Evolutionary conservation across 2,329 filamentous ascomycete species (phyloP).

Genomic region (Colletotrichum karsti): DNA sequence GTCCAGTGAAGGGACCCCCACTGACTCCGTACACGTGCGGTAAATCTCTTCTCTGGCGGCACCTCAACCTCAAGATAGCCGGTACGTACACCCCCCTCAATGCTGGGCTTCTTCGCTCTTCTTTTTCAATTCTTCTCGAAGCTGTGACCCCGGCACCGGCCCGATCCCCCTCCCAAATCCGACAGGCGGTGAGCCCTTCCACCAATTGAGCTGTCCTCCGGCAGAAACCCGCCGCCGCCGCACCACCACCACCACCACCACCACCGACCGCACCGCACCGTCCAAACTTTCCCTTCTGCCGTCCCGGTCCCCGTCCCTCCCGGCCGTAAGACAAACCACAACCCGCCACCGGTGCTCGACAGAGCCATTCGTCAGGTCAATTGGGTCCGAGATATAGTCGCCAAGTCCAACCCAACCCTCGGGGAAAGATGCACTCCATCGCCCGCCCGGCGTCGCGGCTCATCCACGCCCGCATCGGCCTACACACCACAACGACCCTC

Average conservation of each 20-base stretch:
- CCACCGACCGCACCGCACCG: background rate
- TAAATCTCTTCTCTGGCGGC: conserved; percentile 5
- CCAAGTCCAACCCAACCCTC: too few relatives aligned
- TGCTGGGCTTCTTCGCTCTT: conserved; percentile 2
- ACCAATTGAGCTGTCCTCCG: conserved; percentile 5
- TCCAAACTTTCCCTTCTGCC: background rate
- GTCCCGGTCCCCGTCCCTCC: conserved; percentile 9
- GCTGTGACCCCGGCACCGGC: conserved; percentile 8
- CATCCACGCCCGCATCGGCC: conserved; percentile 18
- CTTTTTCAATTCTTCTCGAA: background rate
- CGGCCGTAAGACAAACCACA: background rate
- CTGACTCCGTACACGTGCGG: background rate
- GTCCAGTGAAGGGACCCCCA: background rate
- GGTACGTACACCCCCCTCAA: background rate
- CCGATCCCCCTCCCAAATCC: background rate
- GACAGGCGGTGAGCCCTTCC: conserved; percentile 12
- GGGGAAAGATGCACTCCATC: conserved; percentile 17
- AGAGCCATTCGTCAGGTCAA: background rate
- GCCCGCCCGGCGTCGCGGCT: conserved; percentile 24
- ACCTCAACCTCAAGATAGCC: too few relatives aligned
- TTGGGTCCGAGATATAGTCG: background rate
- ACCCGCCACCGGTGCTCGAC: background rate
- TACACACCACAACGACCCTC: conserved; percentile 7
- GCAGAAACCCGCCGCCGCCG: conserved; percentile 13
- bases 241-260: background rate